A percentile compares a stretch with the other conserved stretches of the same genome.
phyloP scores from a whole-genome alignment of 1,284 basidiomycete species.

The Rhodofomes roseus region DNA sequence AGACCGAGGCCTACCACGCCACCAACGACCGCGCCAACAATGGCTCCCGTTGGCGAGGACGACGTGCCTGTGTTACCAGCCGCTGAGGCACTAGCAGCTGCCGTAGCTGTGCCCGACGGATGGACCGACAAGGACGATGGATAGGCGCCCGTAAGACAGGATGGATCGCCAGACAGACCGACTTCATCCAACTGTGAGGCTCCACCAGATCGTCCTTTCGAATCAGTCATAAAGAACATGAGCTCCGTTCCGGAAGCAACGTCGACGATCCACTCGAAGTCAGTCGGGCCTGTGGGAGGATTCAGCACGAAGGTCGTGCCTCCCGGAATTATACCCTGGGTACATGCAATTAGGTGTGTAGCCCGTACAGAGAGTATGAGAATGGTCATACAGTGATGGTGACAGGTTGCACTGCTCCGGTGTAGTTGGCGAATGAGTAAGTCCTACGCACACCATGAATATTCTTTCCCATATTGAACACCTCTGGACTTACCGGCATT shows the following conservation, averaged over 20 bases:
- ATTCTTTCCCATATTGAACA: not conserved
- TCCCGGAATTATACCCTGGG: conserved; percentile 62
- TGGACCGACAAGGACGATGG: conserved; percentile 43
- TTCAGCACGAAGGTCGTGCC: conserved; percentile 48
- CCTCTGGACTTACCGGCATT: conserved; percentile 51
- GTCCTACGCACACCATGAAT: conserved; percentile 32
- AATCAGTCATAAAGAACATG: conserved; percentile 60
- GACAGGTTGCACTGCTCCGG: conserved; percentile 52
- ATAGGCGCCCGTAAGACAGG: conserved; percentile 49
- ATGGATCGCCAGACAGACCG: conserved; percentile 43
- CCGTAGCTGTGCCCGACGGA: conserved; percentile 20
- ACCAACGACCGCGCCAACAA: conserved; percentile 59
- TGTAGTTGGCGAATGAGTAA: conserved; percentile 49
- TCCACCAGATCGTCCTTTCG: conserved; percentile 53
- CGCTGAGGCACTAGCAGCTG: conserved; percentile 8
- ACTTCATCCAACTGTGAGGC: conserved; percentile 49
- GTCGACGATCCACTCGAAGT: conserved; percentile 56
- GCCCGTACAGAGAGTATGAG: not conserved
- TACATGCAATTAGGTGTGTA: not conserved
- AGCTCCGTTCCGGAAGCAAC: conserved; percentile 57
- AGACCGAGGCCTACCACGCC: conserved; percentile 47
- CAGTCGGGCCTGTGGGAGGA: conserved; percentile 38
- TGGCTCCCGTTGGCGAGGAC: conserved; percentile 40
- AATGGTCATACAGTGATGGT: conserved; percentile 48
- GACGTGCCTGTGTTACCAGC: conserved; percentile 4